A percentile compares a stretch with the other conserved stretches of the same genome.
Evolutionary conservation across 352 stramenopile genomes (phyloP).

Genomic region (Discostella stelligera): DNA sequence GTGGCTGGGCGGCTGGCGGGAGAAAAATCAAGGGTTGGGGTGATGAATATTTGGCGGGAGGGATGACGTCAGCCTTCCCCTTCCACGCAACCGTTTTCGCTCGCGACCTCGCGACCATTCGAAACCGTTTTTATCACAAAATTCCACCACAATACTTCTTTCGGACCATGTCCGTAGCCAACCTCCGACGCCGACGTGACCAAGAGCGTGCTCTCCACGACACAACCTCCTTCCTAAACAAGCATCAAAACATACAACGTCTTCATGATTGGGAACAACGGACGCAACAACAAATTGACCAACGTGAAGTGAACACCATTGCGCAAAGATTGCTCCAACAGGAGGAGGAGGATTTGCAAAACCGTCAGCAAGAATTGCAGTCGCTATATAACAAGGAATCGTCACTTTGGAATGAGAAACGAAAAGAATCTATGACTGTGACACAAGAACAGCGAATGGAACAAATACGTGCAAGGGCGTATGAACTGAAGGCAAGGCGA

Average conservation of each 20-base stretch:
- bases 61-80: background rate
- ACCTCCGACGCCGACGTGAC: constrained; percentile 29
- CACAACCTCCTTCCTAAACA: constrained; percentile 34
- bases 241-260: constrained; percentile 42
- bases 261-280: constrained; percentile 64
- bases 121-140: no score
- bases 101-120: no score
- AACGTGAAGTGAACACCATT: constrained; percentile 41
- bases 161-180: constrained; percentile 14
- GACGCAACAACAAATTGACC: constrained; percentile 53
- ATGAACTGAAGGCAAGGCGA: constrained; percentile 60
- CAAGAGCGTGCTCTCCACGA: constrained; percentile 35
- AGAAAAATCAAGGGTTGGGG: no score
- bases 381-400: constrained; percentile 70
- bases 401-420: constrained; percentile 56
- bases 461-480: constrained; percentile 66
- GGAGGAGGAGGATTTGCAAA: constrained; percentile 51
- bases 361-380: constrained; percentile 50
- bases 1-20: no score
- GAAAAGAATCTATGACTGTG: constrained; percentile 48
- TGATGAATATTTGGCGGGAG: background rate
- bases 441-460: constrained; percentile 54
- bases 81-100: no score
- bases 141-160: background rate
- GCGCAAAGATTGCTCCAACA: constrained; percentile 44